A percentile compares a stretch with the other conserved stretches of the same genome.
Conservation (phyloP, 192 early-diverging fungal species). For the Phlyctochytrium planicorne region DNA sequence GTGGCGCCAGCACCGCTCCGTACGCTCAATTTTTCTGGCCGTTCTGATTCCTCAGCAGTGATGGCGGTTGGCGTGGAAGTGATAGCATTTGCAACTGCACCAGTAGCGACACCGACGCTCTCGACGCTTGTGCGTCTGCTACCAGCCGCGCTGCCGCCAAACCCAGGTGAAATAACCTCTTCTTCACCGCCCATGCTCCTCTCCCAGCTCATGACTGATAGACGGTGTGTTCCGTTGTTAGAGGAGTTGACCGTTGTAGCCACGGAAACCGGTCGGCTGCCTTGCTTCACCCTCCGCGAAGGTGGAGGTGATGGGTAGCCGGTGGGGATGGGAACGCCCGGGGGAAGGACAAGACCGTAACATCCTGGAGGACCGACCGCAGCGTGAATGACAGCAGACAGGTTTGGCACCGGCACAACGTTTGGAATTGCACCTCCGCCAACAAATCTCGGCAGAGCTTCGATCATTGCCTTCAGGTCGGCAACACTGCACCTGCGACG, state of each 20-base stretch:
- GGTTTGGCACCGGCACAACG: not conserved
- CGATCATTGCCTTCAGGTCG: constrained; percentile 26
- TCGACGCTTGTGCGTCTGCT: too few relatives aligned
- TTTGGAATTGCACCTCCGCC: constrained; percentile 9
- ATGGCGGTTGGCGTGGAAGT: too few relatives aligned
- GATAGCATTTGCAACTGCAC: too few relatives aligned
- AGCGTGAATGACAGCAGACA: not conserved
- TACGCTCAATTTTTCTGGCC: too few relatives aligned
- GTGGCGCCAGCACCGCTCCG: too few relatives aligned
- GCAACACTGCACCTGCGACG: constrained; percentile 20
- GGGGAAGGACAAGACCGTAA: constrained; percentile 8
- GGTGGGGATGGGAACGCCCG: constrained; percentile 1
- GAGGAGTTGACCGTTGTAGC: constrained; percentile 5
- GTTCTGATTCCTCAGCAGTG: too few relatives aligned
- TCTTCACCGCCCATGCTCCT: too few relatives aligned
- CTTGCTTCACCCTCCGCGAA: not conserved
- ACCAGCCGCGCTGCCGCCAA: too few relatives aligned
- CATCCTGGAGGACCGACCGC: constrained; percentile 1
- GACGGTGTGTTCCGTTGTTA: too few relatives aligned
- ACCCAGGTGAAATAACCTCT: too few relatives aligned
- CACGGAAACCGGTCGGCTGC: not conserved
- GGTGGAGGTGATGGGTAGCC: constrained; percentile 4
- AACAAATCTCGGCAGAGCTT: constrained; percentile 23
- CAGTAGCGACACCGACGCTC: too few relatives aligned
- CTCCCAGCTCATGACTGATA: too few relatives aligned